Evolutionary conservation across 2,329 filamentous ascomycete species (phyloP).

Genomic region (Colletotrichum salicis): DNA sequence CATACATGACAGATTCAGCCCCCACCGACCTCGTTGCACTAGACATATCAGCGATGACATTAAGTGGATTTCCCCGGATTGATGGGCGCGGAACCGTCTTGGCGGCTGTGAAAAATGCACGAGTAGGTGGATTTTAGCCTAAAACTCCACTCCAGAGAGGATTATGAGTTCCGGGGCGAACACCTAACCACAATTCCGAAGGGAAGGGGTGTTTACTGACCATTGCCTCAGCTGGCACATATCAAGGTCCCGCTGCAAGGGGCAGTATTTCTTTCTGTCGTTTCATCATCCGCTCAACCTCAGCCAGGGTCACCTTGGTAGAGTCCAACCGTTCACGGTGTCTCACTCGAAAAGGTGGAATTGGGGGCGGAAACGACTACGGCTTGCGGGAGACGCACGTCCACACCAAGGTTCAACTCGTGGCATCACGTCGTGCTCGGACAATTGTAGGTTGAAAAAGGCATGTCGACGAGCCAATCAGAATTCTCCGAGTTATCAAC

Average conservation of each 20-base stretch:
- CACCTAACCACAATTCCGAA: neutral
- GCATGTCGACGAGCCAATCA: constrained; percentile 10
- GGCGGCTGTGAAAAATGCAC: neutral
- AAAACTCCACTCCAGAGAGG: neutral
- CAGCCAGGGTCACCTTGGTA: neutral
- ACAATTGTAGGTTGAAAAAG: neutral
- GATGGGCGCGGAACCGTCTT: neutral
- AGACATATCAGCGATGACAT: neutral
- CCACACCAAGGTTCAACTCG: neutral
- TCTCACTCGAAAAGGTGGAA: neutral
- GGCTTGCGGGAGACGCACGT: constrained; percentile 8
- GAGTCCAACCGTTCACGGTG: constrained; percentile 19
- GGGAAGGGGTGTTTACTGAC: neutral
- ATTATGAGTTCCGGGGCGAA: neutral
- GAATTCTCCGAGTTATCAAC: neutral
- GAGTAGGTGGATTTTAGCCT: neutral
- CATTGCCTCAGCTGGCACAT: neutral
- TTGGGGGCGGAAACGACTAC: neutral
- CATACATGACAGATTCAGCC: neutral
- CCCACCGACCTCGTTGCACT: too few species aligned
- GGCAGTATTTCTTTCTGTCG: neutral
- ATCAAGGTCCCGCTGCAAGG: neutral
- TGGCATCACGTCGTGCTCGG: constrained; percentile 16
- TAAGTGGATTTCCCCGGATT: neutral
- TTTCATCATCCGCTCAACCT: too few species aligned